Percentiles rank a stretch among this genome's conserved stretches.
Evolutionary conservation across 305 asterid genomes (phyloP).

Genomic region (Fraxinus dipetala): DNA sequence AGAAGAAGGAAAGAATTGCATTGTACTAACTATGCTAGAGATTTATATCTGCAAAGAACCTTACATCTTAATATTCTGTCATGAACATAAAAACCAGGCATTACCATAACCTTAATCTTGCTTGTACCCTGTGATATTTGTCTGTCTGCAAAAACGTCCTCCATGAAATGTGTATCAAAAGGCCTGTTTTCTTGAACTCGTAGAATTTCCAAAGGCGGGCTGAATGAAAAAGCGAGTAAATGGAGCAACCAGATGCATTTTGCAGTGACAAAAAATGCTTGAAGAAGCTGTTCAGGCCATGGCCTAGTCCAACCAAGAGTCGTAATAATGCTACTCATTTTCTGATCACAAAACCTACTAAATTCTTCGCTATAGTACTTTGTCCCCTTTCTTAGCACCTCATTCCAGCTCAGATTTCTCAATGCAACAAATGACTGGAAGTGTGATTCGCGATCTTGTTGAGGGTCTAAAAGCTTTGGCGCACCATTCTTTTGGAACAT

Average conservation of each 20-base stretch:
- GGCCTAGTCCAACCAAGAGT: constrained; percentile 53
- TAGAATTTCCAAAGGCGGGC: constrained; percentile 40
- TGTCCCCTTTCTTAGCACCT: constrained; percentile 52
- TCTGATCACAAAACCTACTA: constrained; percentile 58
- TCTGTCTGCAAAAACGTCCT: constrained; percentile 47
- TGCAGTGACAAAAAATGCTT: constrained; percentile 52
- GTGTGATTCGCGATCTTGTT: constrained; percentile 39
- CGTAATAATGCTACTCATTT: constrained; percentile 45
- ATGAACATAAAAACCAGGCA: constrained; percentile 69
- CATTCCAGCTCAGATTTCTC: constrained; percentile 56
- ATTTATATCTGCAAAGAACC: constrained; percentile 58
- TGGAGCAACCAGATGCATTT: constrained; percentile 69
- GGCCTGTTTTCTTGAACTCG: constrained; percentile 51
- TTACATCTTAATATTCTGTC: constrained; percentile 54
- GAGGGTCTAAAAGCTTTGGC: constrained; percentile 50
- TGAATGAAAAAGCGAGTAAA: constrained; percentile 57
- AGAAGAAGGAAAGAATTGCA: not conserved
- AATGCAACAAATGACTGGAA: constrained; percentile 45
- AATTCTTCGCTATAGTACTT: constrained; percentile 57
- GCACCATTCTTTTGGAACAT: constrained; percentile 50
- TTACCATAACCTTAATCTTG: constrained; percentile 54
- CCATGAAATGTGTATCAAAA: constrained; percentile 54
- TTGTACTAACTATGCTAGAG: constrained; percentile 22
- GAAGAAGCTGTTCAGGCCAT: constrained; percentile 65
- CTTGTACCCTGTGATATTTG: constrained; percentile 37